Base-by-base conservation (phyloP, 2,329 filamentous ascomycete species). In the Pseudogymnoascus sp. region DNA sequence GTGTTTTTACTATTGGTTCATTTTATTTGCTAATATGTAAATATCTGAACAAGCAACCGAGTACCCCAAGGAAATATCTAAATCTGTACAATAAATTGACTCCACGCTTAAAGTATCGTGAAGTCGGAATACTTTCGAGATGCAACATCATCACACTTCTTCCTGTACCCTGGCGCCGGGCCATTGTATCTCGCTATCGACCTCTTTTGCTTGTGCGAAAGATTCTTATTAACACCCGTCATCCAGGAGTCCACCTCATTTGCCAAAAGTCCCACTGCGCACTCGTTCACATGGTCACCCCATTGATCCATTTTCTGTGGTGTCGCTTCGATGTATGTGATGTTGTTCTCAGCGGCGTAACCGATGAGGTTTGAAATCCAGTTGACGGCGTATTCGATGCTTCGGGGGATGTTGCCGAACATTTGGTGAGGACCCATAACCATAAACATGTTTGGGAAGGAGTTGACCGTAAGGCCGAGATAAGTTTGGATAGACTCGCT, bases 171-270 rank as follows among this genome's bases (percentile, higher is more conserved):
- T 0, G 75, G 72, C 0, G 76, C 79, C 4, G 75, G 72, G 0
- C 80, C 80, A 31, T 74, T 75, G 63, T 82, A 83, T 52, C 80
- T 71, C 3, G 76, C 76, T 65, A 83, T 74, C 7, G 72, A 77
- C 52, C 80, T 72, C 64, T 75, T 76, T 66, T 77, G 73, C 71
- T 81, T 81, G 38, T 75, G 71, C 14, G 72, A 71, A 40, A 82
- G 67, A 63, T 83, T 82, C 65, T 74, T 80, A 65, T 83, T 83
- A 1, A 83, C 78, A 0, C 81, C 81, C 1, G 80, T 83, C 80
- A 83, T 82, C 81, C 81, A 83, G 1, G 75, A 78, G 64, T 83
- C 80, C 0, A 81, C 77, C 64, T 81, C 75, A 63, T 78, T 79
- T 0, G 75, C 73, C 25, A 83, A 66, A 8, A 78, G 63, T 0